Evolutionary conservation across 1,139 yeast genomes (phyloP).

Genomic region (Pichia sp.): DNA sequence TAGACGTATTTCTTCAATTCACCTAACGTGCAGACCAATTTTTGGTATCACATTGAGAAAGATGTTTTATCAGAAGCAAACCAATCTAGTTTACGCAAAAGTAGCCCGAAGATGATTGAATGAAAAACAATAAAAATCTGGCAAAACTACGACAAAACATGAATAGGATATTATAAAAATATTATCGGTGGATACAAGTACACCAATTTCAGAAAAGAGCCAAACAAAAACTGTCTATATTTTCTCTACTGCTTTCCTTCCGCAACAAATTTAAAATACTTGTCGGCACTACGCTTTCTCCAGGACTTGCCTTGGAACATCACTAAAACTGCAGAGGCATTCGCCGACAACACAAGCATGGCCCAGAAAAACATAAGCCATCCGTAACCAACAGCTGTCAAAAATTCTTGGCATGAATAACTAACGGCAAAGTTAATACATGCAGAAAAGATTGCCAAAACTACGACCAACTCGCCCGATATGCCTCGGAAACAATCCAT

Average conservation of each 20-base stretch:
- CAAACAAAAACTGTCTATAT: not conserved
- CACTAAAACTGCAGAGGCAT: conserved; percentile 15
- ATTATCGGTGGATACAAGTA: not conserved
- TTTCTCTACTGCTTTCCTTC: conserved; percentile 6
- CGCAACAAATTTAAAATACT: conserved; percentile 16
- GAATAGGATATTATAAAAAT: too few relatives aligned
- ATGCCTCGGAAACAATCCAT: conserved; percentile 51
- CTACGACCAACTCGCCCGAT: conserved; percentile 36
- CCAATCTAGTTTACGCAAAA: too few relatives aligned
- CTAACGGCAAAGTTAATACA: conserved; percentile 20
- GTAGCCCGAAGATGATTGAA: too few relatives aligned
- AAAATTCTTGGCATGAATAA: conserved; percentile 15
- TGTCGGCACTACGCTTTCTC: conserved; percentile 20
- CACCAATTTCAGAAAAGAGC: not conserved
- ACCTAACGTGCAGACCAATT: too few relatives aligned
- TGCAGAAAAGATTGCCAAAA: conserved; percentile 21
- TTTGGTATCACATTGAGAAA: too few relatives aligned
- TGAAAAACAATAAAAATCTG: too few relatives aligned
- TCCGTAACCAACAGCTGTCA: conserved; percentile 19
- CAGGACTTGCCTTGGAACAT: conserved; percentile 18
- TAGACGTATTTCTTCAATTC: too few relatives aligned
- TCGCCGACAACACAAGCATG: conserved; percentile 2
- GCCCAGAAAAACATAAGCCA: conserved; percentile 18
- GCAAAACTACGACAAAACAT: too few relatives aligned
- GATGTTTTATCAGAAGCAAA: too few relatives aligned